Evolutionary conservation across 495 filamentous ascomycete genomes (phyloP).

Genomic region (Pyrenula massariospora): DNA sequence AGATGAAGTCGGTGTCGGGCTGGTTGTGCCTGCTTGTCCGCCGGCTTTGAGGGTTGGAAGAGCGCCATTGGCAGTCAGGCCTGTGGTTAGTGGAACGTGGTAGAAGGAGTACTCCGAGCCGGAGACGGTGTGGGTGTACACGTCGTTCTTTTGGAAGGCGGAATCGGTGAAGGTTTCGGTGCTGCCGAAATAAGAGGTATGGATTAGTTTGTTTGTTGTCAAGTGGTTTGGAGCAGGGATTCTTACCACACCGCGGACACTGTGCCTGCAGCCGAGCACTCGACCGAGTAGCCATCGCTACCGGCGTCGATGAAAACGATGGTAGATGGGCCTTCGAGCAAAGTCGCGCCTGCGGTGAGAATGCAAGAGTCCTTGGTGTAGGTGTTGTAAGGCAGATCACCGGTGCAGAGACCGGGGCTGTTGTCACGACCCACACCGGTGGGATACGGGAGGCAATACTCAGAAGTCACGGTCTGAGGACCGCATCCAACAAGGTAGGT

Average conservation of each 20-base stretch:
- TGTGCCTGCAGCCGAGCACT: background rate
- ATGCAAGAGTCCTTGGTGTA: background rate
- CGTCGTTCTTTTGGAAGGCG: background rate
- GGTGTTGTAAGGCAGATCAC: background rate
- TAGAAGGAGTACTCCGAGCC: background rate
- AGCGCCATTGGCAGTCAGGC: background rate
- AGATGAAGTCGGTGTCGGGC: background rate
- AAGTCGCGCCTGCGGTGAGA: background rate
- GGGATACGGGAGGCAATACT: background rate
- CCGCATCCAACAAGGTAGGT: background rate
- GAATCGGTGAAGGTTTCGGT: background rate
- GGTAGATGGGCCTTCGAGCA: background rate
- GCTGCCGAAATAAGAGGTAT: background rate
- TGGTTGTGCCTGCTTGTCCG: background rate
- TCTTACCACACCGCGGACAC: background rate
- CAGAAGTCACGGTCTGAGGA: background rate
- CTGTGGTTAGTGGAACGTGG: background rate
- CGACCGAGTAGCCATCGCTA: background rate
- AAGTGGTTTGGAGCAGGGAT: background rate
- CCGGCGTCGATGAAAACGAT: background rate
- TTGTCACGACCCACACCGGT: background rate
- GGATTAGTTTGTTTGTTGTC: background rate
- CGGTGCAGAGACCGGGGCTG: background rate
- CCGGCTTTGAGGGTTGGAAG: background rate
- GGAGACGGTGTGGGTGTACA: background rate